phyloP scores from a whole-genome alignment of 2,329 filamentous ascomycete species.

The Ophiosphaerella herpotricha region DNA sequence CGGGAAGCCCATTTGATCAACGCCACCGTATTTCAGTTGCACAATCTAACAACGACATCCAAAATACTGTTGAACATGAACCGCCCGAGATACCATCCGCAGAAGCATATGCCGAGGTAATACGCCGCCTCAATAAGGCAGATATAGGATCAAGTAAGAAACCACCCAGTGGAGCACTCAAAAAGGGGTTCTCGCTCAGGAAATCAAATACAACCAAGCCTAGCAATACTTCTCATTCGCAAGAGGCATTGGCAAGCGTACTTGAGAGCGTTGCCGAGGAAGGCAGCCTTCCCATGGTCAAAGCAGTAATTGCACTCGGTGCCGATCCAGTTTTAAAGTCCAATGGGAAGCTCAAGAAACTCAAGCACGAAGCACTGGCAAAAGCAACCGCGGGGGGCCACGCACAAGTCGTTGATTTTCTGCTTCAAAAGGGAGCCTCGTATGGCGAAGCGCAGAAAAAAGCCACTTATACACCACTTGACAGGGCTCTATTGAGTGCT shows the following conservation, averaged over 20 bases:
- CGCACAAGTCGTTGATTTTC: constrained; percentile 16
- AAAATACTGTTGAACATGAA: constrained; percentile 11
- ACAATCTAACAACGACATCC: constrained; percentile 2
- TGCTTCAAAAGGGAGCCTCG: constrained; percentile 18
- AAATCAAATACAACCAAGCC: constrained; percentile 9
- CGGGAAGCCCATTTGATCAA: constrained; percentile 9
- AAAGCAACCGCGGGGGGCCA: constrained; percentile 20
- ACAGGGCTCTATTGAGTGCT: constrained; percentile 17
- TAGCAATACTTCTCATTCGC: constrained; percentile 3
- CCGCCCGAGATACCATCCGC: constrained; percentile 11
- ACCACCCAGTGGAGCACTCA: constrained; percentile 5
- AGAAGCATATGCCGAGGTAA: constrained; percentile 18
- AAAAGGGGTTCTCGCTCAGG: constrained; percentile 17
- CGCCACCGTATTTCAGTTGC: constrained; percentile 16
- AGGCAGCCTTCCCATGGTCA: constrained; percentile 18
- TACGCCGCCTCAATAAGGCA: constrained; percentile 10
- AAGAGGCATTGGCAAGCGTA: constrained; percentile 13
- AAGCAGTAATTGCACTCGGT: constrained; percentile 16
- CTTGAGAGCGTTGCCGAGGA: constrained; percentile 21
- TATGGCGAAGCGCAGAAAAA: constrained; percentile 20
- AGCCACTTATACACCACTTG: constrained; percentile 11
- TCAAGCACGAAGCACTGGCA: constrained; percentile 21
- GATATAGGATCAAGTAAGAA: constrained; percentile 9
- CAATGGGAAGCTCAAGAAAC: constrained; percentile 13
- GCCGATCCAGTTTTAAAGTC: constrained; percentile 14